phyloP scores from a whole-genome alignment of 2,329 filamentous ascomycete genomes.

The Epichloe bromicola region DNA sequence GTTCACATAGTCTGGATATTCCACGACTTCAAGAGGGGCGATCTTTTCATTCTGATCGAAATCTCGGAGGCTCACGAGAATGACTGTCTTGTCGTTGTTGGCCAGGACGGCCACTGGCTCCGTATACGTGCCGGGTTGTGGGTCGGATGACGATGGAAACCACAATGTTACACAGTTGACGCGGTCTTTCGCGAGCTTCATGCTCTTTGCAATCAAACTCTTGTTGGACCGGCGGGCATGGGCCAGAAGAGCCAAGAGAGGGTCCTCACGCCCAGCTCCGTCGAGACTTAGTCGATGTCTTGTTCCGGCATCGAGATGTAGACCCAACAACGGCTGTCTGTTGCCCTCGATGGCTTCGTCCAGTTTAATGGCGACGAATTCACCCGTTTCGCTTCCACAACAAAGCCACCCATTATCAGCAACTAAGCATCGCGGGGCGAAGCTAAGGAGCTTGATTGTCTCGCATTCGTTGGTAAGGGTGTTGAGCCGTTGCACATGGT shows the following conservation, averaged over 20 bases:
- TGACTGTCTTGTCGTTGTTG: constrained; percentile 87
- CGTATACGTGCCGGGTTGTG: constrained; percentile 28
- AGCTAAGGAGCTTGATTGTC: constrained; percentile 57
- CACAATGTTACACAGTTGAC: constrained; percentile 55
- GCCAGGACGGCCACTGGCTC: constrained; percentile 57
- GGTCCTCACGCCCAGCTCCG: constrained; percentile 19
- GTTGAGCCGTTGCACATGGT: constrained; percentile 53
- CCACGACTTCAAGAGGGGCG: constrained; percentile 54
- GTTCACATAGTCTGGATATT: constrained; percentile 78
- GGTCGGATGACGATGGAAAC: constrained; percentile 32
- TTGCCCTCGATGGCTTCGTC: constrained; percentile 23
- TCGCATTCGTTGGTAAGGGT: constrained; percentile 58
- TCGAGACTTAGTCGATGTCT: constrained; percentile 20
- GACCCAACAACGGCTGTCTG: constrained; percentile 14
- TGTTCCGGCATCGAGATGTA: constrained; percentile 8
- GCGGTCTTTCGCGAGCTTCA: constrained; percentile 44
- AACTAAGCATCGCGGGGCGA: constrained; percentile 73
- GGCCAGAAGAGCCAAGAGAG: constrained; percentile 22
- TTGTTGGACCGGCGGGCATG: constrained; percentile 29
- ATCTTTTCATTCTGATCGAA: constrained; percentile 30
- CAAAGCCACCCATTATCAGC: constrained; percentile 80
- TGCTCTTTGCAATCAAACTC: constrained; percentile 34
- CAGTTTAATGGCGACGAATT: constrained; percentile 70
- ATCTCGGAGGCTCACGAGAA: constrained; percentile 63
- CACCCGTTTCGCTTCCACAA: constrained; percentile 76